Evolutionary conservation across 805 yeast genomes (phyloP).

Genomic region (Lachancea waltii): DNA sequence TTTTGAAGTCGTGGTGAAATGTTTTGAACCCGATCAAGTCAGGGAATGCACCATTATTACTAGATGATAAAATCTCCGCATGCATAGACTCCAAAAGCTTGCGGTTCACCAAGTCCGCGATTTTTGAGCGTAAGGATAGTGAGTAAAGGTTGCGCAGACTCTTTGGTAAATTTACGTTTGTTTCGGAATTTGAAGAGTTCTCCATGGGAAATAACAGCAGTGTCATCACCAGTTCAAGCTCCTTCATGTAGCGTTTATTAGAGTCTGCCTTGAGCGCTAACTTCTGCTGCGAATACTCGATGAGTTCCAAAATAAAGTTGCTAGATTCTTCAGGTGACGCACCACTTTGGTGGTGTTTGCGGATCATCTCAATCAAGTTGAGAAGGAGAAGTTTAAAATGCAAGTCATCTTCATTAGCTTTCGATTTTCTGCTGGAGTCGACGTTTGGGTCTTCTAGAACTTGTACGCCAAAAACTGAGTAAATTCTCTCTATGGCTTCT

Average conservation of each 20-base stretch:
- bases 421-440: constrained; percentile 38
- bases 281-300: constrained; percentile 55
- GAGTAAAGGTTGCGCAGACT: constrained; percentile 52
- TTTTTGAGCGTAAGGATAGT: constrained; percentile 51
- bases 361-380: constrained; percentile 74
- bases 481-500: constrained; percentile 30
- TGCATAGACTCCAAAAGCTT: constrained; percentile 29
- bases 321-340: constrained; percentile 33
- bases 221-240: constrained; percentile 80
- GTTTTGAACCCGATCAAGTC: constrained; percentile 17
- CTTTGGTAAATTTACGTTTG: constrained; percentile 43
- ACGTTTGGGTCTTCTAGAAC: constrained; percentile 16
- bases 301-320: constrained; percentile 45
- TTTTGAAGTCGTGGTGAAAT: constrained; percentile 9
- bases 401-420: constrained; percentile 57
- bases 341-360: constrained; percentile 33
- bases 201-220: constrained; percentile 47
- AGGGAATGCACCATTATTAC: constrained; percentile 14
- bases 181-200: background rate
- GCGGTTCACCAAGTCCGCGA: constrained; percentile 66
- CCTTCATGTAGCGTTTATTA: constrained; percentile 54
- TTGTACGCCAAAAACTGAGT: constrained; percentile 23
- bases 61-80: constrained; percentile 15
- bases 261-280: constrained; percentile 55
- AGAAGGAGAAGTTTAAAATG: constrained; percentile 69